Base-by-base conservation (phyloP, 2,329 filamentous ascomycete species). In the Penicillium sp. region DNA sequence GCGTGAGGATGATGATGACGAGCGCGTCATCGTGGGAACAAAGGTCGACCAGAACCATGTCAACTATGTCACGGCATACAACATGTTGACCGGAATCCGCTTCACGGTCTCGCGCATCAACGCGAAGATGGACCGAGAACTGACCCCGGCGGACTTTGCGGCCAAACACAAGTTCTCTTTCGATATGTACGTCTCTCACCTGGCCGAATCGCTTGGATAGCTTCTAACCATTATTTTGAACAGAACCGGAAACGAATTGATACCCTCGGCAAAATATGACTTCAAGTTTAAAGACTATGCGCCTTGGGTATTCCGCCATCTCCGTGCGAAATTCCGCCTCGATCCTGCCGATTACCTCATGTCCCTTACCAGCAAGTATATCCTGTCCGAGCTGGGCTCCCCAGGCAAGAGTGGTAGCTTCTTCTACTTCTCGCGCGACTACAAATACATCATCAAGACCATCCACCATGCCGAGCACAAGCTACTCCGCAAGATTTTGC, bases 261-360 rank as follows among this genome's bases (percentile, higher is more conserved):
- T 96, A 4, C 94, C 94, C 18, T 97, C 93, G 56, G 92, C 94
- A 62, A 97, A 99, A 76, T 99, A 99, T 78, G 94, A 99, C 77
- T 99, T 99, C 85, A 99, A 99, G 75, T 99, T 99, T 82, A 99
- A 99, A 78, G 94, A 99, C 76, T 99, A 99, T 74, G 93, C 93
- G n/a, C 94, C 94, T 51, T 97, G 93, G 92, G 94, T 99, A 52
- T 99, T 99, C 75, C 90, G 94, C 66, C 90, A 91, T 74, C 82
- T 99, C 36, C 89, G 94, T 60, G 80, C 85, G 42, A 88, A 88
- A 57, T 99, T 99, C 78, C 86, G 88, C 63, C 84, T 97, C 49
- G 94, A 99, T 69, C 94, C 94, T 18, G 94, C 93, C 62, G 94
- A 99, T 74, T 99, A 99, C 70, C 85, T 99, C 55, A 95, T 99